Base-by-base conservation (phyloP, 495 filamentous ascomycete species). In the Xylaria longipes region DNA sequence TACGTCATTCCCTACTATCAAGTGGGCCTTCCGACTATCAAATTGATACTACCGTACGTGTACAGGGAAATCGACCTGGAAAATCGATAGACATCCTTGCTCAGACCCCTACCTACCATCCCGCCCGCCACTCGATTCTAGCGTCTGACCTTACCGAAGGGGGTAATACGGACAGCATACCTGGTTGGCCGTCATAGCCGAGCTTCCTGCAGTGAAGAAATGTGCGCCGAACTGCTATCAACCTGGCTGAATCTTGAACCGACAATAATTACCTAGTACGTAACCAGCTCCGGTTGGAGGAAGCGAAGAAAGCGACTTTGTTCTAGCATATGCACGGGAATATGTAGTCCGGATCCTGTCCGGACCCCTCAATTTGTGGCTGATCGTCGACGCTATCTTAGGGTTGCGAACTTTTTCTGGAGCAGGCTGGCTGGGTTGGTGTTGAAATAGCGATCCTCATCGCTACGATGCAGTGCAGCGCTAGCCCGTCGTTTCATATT, bases 391-490 rank as follows among this genome's bases (percentile, higher is more conserved):
- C n/a, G 9, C 45, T 12, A 22, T 39, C 22, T 43, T 37, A 62
- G 56, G 29, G 56, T 58, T 17, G 20, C 4, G 57, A 37, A 60
- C 4, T 29, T 63, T 63, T 63, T 43, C 37, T 62, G 31, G 57
- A 37, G 20, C 57, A 39, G 33, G 29, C 20, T 9, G 29, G 31
- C 57, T 61, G 20, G 57, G 57, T 50, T 33, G 27, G 20, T 37
- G 45, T 66, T 37, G 45, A 66, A 52, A 66, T 45, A 52, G 63
- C 45, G 31, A 66, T 50, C 45, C 57, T 60, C 57, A 60, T 60
- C 33, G 14, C 31, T 63, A 27, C 22, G 6, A 43, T 20, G 22
- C 15, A 63, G 35, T 9, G 43, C 37, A 63, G 22, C 20, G 35
- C 17, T 9, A 39, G 20, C 58, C 14, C 37, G n/a, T 31, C 5